Base-by-base conservation (phyloP, 345 rosid genomes). In the Nasturtium officinale region DNA sequence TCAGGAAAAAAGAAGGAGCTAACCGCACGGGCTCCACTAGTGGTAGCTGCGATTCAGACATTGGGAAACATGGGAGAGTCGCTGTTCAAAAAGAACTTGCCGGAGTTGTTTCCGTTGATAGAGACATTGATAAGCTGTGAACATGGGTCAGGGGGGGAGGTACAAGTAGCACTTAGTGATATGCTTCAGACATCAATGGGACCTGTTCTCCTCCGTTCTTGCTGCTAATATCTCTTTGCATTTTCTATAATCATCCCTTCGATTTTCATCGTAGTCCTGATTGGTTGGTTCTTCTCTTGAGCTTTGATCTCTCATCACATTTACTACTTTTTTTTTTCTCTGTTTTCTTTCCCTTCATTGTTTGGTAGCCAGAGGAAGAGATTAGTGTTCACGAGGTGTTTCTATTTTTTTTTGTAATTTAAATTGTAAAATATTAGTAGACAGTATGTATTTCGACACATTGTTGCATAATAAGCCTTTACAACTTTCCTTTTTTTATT, bases 141-240 rank as follows among this genome's bases (percentile, higher is more conserved):
- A 71, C 98, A 94, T 43, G 98, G 98, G 26, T 86, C 98, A 5
- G 85, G 82, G n/a, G 85, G 82, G 29, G 98, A 94, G 77, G 92
- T 94, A 47, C 97, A 87, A 82, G 72, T 84, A 66, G 98, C 98
- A 61, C 95, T 94, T 63, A 86, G 97, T 61, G 96, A 89, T 69
- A 89, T 91, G 90, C 89, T 94, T 29, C 82, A 85, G 73, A 82
- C 89, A 50, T 87, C 91, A 5, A 91, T 94, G 28, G 97, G 97
- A 50, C 93, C 96, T 15, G 47, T 94, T 48, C 76, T 94, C 77
- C 92, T 94, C 50, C 81, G 88, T 13, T 86, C 93, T 3, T 85
- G 89, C 83, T 94, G 85, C 74, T 73, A 40, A 28, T 50, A 80
- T 76, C 45, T 37, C 64, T 58, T 59, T 38, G 32, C 40, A 48